Evolutionary conservation across 208 protist species (phyloP), one percentile per base, ranked within the genome.

Genomic region (Leishmania braziliensis): DNA sequence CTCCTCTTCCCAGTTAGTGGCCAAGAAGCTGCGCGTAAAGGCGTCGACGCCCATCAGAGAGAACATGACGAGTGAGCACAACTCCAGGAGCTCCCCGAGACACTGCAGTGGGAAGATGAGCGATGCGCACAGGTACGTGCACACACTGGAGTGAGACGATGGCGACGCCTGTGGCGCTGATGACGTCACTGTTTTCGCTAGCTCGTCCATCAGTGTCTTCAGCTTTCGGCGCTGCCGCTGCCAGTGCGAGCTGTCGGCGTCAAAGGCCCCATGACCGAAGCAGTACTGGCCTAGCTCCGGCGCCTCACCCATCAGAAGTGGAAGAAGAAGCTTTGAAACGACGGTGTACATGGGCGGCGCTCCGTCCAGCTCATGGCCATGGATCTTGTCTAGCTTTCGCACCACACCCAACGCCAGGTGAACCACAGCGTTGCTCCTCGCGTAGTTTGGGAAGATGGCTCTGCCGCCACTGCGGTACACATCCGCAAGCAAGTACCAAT

Each of bases 21-120:
- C 78, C 29, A 96, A 75, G 80, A 97, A 90, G 51, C 85, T 82
- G 43, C 78, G 71, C 26, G 86, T 84, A 78, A 97, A 95, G 70
- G 85, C 87, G 14, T 89, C 86, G 16, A 90, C 82, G 66, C 92
- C 91, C 48, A 84, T 78, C 36, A 73, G 65, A 1, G 92, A 92
- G 78, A 92, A 88, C 51, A 85, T 84, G 20, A 83, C 88, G 16
- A 88, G 77, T 5, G 90, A 83, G 83, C 91, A 93, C 65, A 95
- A 65, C 75, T 97, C 91, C 9, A 95, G 70, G 29, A 97, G 62
- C 75, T 93, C 86, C 0, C 89, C 91, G 1, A 95, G 9, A 82
- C 92, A 96, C 80, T 97, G 94, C 33, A 96, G 74, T 5, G 94
- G 90, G 74, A 93, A 94, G n/a, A 97, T 84, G 69, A 97, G 84